phyloP scores from a whole-genome alignment of 176 grass and related monocot genomes.

The Ensete glaucum region DNA sequence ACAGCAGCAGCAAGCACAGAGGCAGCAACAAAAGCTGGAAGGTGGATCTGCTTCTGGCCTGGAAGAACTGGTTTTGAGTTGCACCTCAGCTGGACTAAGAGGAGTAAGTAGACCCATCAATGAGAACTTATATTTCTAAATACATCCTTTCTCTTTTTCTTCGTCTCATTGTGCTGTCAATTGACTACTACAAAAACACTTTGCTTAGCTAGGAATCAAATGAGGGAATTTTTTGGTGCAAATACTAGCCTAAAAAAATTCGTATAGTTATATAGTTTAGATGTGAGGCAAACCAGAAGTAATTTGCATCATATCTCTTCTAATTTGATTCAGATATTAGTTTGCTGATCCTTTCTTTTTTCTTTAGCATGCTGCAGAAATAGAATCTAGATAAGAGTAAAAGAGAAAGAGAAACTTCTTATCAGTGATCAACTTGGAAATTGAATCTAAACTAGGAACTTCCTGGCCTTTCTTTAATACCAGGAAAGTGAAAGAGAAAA shows the following conservation, averaged over 20 bases:
- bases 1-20: conserved; percentile 1
- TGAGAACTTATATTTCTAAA: not conserved
- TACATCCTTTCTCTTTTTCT: conserved; percentile 4
- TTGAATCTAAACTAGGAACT: no score
- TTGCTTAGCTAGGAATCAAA: not conserved
- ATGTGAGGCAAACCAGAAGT: no score
- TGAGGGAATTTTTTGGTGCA: no score
- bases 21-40: conserved; percentile 45
- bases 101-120: conserved; percentile 28
- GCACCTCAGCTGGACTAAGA: conserved; percentile 46
- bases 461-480: not conserved
- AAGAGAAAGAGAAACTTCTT: no score
- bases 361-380: no score
- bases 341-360: no score
- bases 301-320: no score
- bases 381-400: no score
- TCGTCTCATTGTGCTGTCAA: not conserved
- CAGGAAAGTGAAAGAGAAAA: not conserved
- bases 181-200: not conserved
- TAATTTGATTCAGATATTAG: no score
- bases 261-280: no score
- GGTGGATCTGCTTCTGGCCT: conserved; percentile 42
- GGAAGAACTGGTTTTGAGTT: conserved; percentile 72
- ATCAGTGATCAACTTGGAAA: no score
- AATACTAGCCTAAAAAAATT: no score